Evolutionary conservation across 2,329 filamentous ascomycete genomes (phyloP).

Genomic region (Torrubiella hemipterigena): DNA sequence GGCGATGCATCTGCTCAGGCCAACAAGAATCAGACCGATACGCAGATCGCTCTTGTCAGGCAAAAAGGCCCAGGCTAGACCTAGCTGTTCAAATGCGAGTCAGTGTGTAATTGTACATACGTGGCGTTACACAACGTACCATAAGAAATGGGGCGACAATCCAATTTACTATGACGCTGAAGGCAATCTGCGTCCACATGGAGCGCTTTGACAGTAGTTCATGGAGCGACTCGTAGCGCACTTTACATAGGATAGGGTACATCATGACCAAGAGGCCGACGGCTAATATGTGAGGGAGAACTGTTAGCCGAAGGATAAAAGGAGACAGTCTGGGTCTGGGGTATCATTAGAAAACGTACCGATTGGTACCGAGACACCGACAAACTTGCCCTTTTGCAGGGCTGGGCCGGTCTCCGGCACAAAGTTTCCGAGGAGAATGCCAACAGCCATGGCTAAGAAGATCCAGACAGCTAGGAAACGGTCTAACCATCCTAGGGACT

Average conservation of each 20-base stretch:
- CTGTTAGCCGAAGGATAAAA: not conserved
- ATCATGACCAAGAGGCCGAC: conserved; percentile 82
- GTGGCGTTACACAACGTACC: conserved; percentile 32
- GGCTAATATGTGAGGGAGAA: conserved; percentile 32
- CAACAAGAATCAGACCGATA: conserved; percentile 68
- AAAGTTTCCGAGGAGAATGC: conserved; percentile 67
- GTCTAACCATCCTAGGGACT: conserved; percentile 46
- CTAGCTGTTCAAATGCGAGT: conserved; percentile 33
- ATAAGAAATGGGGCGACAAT: conserved; percentile 72
- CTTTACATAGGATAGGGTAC: conserved; percentile 86
- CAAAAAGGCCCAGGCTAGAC: conserved; percentile 55
- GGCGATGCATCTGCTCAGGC: conserved; percentile 74
- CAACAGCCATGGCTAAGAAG: conserved; percentile 63
- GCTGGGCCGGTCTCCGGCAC: conserved; percentile 48
- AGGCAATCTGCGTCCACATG: conserved; percentile 68
- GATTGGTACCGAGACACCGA: conserved; percentile 55
- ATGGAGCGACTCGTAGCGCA: conserved; percentile 66
- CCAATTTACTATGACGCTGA: conserved; percentile 74
- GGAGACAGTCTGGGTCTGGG: not conserved
- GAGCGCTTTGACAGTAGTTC: conserved; percentile 45
- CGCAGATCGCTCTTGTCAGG: conserved; percentile 45
- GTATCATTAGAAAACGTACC: conserved; percentile 24
- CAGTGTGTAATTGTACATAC: conserved; percentile 2
- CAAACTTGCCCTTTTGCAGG: conserved; percentile 60
- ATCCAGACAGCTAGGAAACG: conserved; percentile 62